Conservation (phyloP, 2,329 filamentous ascomycete genomes). For the Metarhizium sp. region DNA sequence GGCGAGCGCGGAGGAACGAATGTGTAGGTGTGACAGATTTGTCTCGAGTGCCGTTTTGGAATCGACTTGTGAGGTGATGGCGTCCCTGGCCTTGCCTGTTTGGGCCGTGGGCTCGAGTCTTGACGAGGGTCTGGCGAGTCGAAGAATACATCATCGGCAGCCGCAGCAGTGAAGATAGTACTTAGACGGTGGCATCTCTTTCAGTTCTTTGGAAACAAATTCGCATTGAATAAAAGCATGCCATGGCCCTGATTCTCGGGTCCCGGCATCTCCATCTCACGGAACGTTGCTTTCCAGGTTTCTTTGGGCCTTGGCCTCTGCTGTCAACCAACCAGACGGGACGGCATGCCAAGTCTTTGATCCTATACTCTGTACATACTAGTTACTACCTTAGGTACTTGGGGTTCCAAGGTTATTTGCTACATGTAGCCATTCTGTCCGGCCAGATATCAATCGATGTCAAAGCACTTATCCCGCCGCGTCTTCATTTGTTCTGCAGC, state of each 20-base stretch:
- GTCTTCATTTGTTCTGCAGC: too few relatives aligned
- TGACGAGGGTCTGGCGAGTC: background rate
- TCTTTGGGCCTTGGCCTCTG: background rate
- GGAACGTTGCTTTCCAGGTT: background rate
- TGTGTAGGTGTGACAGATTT: conserved; percentile 21
- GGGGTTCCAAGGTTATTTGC: too few relatives aligned
- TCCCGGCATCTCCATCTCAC: background rate
- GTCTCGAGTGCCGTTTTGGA: conserved; percentile 25
- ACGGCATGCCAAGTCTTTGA: too few relatives aligned
- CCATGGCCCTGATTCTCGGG: background rate
- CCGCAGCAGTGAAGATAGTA: too few relatives aligned
- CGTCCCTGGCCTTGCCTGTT: conserved; percentile 6
- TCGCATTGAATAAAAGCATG: background rate
- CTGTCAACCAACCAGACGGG: too few relatives aligned
- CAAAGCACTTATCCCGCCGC: too few relatives aligned
- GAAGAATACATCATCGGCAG: too few relatives aligned
- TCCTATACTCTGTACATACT: too few relatives aligned
- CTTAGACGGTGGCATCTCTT: too few relatives aligned
- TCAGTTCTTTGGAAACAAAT: background rate
- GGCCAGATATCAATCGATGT: too few relatives aligned
- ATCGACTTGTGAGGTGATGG: conserved; percentile 8
- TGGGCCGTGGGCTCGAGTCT: conserved; percentile 2
- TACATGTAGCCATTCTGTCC: too few relatives aligned
- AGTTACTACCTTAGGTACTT: too few relatives aligned
- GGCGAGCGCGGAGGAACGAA: background rate